These are phyloP conservation scores for Mastigamoeba balamuthi DNA, from an alignment of 78 protist genomes.

Conservation along the genomic window DNA sequence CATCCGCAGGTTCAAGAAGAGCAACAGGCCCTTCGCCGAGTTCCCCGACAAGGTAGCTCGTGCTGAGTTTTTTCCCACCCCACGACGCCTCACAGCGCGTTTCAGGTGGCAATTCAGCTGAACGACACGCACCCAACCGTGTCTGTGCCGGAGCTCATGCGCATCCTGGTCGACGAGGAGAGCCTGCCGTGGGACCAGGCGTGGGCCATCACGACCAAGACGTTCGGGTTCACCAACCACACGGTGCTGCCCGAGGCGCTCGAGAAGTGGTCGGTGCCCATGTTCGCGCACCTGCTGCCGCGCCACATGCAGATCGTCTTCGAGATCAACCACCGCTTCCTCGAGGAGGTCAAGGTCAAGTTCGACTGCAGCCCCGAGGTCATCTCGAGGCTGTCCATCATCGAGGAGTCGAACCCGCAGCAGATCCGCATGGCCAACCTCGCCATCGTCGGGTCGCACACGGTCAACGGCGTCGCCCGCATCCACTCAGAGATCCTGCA, in stretches of 20 bases:
- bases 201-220: constrained; percentile 62
- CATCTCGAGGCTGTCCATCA: constrained; percentile 64
- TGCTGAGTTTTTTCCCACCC: too few species aligned
- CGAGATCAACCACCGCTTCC: constrained; percentile 81
- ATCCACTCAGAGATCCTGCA: constrained; percentile 84
- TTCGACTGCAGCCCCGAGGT: constrained; percentile 47
- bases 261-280: constrained; percentile 88
- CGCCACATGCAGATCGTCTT: constrained; percentile 88
- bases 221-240: constrained; percentile 93
- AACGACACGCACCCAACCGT: constrained; percentile 96
- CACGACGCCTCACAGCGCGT: too few species aligned
- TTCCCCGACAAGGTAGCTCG: constrained; percentile 47
- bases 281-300: constrained; percentile 80
- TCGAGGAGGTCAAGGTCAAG: constrained; percentile 27
- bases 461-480: constrained; percentile 93
- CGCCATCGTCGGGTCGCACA: constrained; percentile 73
- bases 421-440: constrained; percentile 86
- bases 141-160: constrained; percentile 72
- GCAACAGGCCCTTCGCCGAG: neutral
- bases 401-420: constrained; percentile 71
- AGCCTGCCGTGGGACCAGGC: constrained; percentile 72
- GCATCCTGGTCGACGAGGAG: constrained; percentile 79
- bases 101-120: constrained; percentile 86
- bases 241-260: constrained; percentile 96
- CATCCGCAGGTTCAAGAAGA: constrained; percentile 70